phyloP scores from a whole-genome alignment of 768 basidiomycete species.

The Calocybe indica region DNA sequence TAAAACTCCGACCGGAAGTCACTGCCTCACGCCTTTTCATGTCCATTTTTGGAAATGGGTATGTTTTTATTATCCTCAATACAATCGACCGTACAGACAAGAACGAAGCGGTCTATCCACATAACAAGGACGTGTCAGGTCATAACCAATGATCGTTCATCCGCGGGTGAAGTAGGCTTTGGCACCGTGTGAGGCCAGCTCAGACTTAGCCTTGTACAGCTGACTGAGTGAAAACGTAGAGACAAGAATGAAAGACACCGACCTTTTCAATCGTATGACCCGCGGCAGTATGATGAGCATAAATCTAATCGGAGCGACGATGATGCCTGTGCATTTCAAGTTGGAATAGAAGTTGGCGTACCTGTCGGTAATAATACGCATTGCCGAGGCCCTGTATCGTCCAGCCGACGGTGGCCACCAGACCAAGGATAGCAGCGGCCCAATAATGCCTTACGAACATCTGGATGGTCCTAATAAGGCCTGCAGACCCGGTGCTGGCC shows the following conservation, averaged over 20 bases:
- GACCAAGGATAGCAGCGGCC: slow-evolving; percentile 76
- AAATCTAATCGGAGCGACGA: slow-evolving; percentile 45
- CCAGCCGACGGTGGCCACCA: slow-evolving; percentile 85
- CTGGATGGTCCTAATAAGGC: slow-evolving; percentile 88
- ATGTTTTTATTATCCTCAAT: slow-evolving; percentile 3
- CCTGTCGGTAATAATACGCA: slow-evolving; percentile 76
- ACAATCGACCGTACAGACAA: slow-evolving; percentile 4
- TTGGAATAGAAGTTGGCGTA: slow-evolving; percentile 22
- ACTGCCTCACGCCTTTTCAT: not conserved
- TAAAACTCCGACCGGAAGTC: slow-evolving; percentile 32
- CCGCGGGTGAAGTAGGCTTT: slow-evolving; percentile 86
- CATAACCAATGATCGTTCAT: slow-evolving; percentile 24
- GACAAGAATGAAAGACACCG: slow-evolving; percentile 12
- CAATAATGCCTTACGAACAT: slow-evolving; percentile 68
- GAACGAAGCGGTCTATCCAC: slow-evolving; percentile 2
- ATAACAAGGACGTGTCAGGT: not conserved
- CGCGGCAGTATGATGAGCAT: slow-evolving; percentile 71
- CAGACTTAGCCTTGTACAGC: slow-evolving; percentile 63
- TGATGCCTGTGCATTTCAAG: slow-evolving; percentile 5
- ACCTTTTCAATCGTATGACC: slow-evolving; percentile 90
- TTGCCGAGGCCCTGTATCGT: slow-evolving; percentile 77
- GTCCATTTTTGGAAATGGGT: not conserved
- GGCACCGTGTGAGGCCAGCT: slow-evolving; percentile 79
- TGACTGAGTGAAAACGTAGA: slow-evolving; percentile 4
- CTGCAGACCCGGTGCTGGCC: slow-evolving; percentile 85